These are phyloP conservation scores for Corylus avellana DNA, from an alignment of 306 rosid genomes.

Conservation along the genomic window DNA sequence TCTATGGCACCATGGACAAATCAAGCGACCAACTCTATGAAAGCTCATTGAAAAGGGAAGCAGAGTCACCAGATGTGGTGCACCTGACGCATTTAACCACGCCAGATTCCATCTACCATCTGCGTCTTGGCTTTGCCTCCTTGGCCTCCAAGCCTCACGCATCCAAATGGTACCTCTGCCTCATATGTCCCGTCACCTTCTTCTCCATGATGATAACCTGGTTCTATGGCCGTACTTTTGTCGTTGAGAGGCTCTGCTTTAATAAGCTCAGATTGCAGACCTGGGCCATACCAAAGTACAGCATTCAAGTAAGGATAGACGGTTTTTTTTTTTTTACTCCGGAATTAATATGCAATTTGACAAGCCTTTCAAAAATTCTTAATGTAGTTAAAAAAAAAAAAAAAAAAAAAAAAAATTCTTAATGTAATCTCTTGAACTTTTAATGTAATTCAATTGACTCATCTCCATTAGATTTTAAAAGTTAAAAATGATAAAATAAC, in stretches of 20 bases:
- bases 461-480: too few species aligned
- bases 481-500: too few species aligned
- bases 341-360: too few species aligned
- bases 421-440: too few species aligned
- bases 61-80: constrained; percentile 35
- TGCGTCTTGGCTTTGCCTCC: constrained; percentile 35
- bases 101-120: constrained; percentile 40
- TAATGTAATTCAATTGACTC: too few species aligned
- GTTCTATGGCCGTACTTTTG: constrained; percentile 33
- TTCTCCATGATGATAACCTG: constrained; percentile 30
- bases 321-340: neutral
- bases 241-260: constrained; percentile 31
- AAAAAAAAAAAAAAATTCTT: too few species aligned
- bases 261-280: constrained; percentile 33
- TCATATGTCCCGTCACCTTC: constrained; percentile 44
- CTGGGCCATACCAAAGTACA: constrained; percentile 47
- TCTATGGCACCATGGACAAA: constrained; percentile 37
- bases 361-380: too few species aligned
- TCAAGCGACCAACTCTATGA: constrained; percentile 20
- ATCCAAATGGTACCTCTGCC: constrained; percentile 32
- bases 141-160: constrained; percentile 37
- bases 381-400: too few species aligned
- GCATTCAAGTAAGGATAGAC: constrained; percentile 7
- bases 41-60: constrained; percentile 25
- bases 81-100: constrained; percentile 44